Evolutionary conservation across 1,139 yeast species (phyloP).

Genomic region (Magnusiomyces magnusii): DNA sequence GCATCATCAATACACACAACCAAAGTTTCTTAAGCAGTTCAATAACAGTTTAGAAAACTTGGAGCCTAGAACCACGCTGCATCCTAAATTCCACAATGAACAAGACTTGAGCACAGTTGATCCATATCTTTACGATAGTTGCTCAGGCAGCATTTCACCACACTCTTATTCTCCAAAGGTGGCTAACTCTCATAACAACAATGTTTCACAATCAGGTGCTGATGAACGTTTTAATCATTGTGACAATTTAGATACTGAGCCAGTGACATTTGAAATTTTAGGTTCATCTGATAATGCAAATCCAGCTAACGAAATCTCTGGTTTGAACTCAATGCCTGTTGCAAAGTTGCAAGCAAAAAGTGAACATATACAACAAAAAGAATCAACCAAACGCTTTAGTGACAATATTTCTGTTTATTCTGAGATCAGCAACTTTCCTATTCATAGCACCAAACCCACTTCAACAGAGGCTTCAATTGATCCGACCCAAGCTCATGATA

Average conservation of each 20-base stretch:
- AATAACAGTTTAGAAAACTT: not conserved
- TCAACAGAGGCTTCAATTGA: not conserved
- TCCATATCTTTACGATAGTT: too few relatives aligned
- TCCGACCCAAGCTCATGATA: not conserved
- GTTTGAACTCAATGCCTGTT: too few relatives aligned
- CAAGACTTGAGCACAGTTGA: too few relatives aligned
- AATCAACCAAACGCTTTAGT: not conserved
- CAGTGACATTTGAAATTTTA: too few relatives aligned
- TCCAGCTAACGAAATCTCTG: too few relatives aligned
- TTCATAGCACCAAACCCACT: not conserved
- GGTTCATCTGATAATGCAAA: too few relatives aligned
- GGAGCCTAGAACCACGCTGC: not conserved
- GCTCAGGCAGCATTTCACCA: too few relatives aligned
- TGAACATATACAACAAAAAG: not conserved
- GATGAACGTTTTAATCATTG: too few relatives aligned
- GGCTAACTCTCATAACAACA: not conserved
- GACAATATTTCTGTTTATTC: constrained; percentile 1
- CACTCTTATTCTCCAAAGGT: not conserved
- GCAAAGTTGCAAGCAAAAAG: not conserved
- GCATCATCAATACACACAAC: not conserved
- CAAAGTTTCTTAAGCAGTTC: not conserved
- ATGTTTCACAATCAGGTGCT: too few relatives aligned
- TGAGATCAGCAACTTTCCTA: not conserved
- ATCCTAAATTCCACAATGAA: not conserved
- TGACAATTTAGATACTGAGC: too few relatives aligned